Base-by-base conservation (phyloP, 75 land plant species). In the Azolla pinnata region DNA sequence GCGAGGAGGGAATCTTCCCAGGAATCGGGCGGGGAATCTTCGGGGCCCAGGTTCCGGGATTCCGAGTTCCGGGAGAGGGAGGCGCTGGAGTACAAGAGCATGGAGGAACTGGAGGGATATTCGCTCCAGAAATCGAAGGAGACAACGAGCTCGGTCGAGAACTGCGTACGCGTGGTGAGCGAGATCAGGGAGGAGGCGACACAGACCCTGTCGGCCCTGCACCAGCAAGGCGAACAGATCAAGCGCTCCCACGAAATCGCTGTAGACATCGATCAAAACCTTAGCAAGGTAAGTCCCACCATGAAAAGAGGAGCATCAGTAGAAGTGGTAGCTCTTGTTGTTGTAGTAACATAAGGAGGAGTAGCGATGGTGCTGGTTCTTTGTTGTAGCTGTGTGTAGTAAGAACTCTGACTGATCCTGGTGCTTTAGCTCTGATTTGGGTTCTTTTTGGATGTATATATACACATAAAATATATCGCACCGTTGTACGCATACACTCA, bases 201-300 rank as follows among this genome's bases (percentile, higher is more conserved):
- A 9, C 67, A 61, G 16, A 85, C 85, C 33, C 47, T 85, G 59
- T 66, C 63, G 4, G 44, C 33, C 21, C 52, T 85, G 62, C 85
- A 85, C 61, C 77, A 79, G 16, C 89, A 85, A 51, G 85, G 85
- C 4, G 81, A 85, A 55, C 85, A 85, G 64, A 79, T 85, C 44
- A 67, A 66, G 28, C 51, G 75, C 30, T 71, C 82, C 38, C 89
- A 85, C 60, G 34, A 64, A 26, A 19, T n/a, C 12, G 85, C 85
- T 31, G 67, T 74, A 38, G 59, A 59, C 33, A 78, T 85, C 3
- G 89, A 85, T 31, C 75, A 74, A 0, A 77, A 79, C 28, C 80
- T 85, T 9, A 79, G 73, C 50, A 57, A 61, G 82, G 89, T 85
- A 83, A 68, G 59, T 31, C 0, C 2, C 27, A 20, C 16, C n/a